Percentiles rank a stretch among this genome's conserved stretches.
Evolutionary conservation across 192 early-diverging fungal species (phyloP).

Genomic region (Backusella parvicylindrica): DNA sequence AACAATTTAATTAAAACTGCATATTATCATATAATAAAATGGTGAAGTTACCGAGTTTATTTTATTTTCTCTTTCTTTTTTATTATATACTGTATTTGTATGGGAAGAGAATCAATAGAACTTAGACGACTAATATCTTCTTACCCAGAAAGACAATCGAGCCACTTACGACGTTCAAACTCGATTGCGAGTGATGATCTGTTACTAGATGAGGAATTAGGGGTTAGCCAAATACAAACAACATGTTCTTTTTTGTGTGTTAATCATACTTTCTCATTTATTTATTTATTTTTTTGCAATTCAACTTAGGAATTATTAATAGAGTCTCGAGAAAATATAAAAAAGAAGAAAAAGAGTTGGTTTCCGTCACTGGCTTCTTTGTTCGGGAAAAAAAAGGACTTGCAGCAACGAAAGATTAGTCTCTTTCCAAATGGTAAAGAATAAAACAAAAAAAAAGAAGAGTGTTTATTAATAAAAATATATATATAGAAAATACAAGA

Average conservation of each 20-base stretch:
- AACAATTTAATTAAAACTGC: not conserved
- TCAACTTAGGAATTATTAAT: not conserved
- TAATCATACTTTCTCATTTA: not conserved
- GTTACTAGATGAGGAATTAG: not conserved
- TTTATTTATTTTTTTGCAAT: not conserved
- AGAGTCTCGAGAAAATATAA: slow-evolving; percentile 2
- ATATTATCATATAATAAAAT: no score
- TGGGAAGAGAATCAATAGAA: slow-evolving; percentile 7
- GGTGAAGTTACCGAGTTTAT: not conserved
- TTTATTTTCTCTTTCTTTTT: not conserved
- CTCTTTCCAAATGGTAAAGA: not conserved
- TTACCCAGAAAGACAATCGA: not conserved
- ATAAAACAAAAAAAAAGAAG: not conserved
- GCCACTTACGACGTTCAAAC: not conserved
- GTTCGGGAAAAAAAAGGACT: slow-evolving; percentile 1
- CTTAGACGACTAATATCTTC: not conserved
- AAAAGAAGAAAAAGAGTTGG: slow-evolving; percentile 1
- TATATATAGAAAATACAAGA: slow-evolving; percentile 41
- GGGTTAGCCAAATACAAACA: not conserved
- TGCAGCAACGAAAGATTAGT: not conserved
- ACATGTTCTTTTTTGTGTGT: no score
- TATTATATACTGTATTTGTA: not conserved
- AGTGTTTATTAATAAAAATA: not conserved
- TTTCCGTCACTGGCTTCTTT: not conserved
- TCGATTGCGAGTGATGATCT: not conserved